Evolutionary conservation across 2,329 filamentous ascomycete genomes (phyloP), one percentile per base, ranked within the genome.

Genomic region (Ceratocystis eucalypticola): DNA sequence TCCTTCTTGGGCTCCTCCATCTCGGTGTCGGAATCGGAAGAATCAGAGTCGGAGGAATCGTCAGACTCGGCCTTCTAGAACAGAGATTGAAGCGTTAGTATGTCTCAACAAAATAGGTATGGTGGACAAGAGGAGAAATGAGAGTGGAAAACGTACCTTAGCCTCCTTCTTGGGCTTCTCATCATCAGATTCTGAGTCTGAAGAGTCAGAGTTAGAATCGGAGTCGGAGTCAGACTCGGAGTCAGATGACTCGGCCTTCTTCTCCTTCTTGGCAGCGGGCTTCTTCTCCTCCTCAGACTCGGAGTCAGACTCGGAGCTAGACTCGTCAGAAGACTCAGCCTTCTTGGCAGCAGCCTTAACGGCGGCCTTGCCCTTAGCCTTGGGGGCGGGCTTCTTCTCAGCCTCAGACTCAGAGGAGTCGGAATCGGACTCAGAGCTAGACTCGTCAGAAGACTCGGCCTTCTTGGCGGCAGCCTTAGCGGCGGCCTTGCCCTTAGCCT

Each of bases 221-320:
- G 76, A 74, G 17, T 75, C 73, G 62, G 77, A 74, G 61, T 77
- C 76, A 22, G 74, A 74, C 64, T 77, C 76, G 30, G 76, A 75
- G 70, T 75, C 75, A 62, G 74, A 73, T 62, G 72, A 72, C 67
- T 64, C 69, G 44, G 69, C 70, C 65, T 72, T 71, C 25, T 62
- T 61, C 22, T 28, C 25, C 53, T 57, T 33, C 63, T 65, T 65
- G 61, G 65, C 48, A 59, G 55, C 63, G 3, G 48, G 63, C 48
- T 57, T 65, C 48, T 57, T 65, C 71, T 77, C 75, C 68, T 72
- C 72, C 62, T 75, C 73, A 22, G 61, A 61, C 68, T 76, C 72
- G 64, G 75, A 74, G 30, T 70, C 75, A 62, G 74, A 75, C 67
- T 76, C 77, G 63, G 75, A 72, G 68, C 75, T 74, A 30, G 74